Base-by-base conservation (phyloP, 257 asterid species). In the Rhazya stricta region DNA sequence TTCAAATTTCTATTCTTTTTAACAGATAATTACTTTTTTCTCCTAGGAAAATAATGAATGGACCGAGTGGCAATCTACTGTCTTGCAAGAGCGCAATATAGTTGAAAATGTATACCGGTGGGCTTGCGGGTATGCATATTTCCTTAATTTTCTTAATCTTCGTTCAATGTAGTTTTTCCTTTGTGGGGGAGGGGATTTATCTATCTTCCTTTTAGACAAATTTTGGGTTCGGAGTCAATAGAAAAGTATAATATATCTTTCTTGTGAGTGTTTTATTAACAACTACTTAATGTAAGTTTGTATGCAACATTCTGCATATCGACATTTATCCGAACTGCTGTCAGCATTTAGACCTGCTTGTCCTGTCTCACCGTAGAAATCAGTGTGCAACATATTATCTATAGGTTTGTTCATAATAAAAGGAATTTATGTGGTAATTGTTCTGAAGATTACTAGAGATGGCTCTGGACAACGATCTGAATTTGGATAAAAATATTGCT, bases 91-190 rank as follows among this genome's bases (percentile, higher is more conserved):
- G 77, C 96, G 96, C 72, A 89, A 89, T 83, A 71, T 83, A 32
- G 77, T 88, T 18, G 98, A 91, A 79, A 90, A 93, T 79, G 96
- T 91, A 27, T 75, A 82, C 75, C 92, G 90, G 39, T 93, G 98
- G 98, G 92, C 94, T 85, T 91, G 98, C 73, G 98, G 98, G 98
- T 93, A 90, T 76, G 96, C 48, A 34, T 80, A 54, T 78, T 69
- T 66, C 79, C 65, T 71, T 73, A 34, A 45, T 13, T 76, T 50
- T 25, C 73, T n/a, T 9, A 37, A n/a, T 66, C 32, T 19, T 18
- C 8, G n/a, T 66, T 37, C 16, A 9, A 23, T 6, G 42, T 15
- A 9, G 6, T 67, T n/a, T n/a, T n/a, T n/a, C n/a, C n/a, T n/a
- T n/a, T n/a, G n/a, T n/a, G n/a, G n/a, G n/a, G n/a, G 5, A 5